Conservation (phyloP, 495 filamentous ascomycete genomes). For the Daldinia grandis region DNA sequence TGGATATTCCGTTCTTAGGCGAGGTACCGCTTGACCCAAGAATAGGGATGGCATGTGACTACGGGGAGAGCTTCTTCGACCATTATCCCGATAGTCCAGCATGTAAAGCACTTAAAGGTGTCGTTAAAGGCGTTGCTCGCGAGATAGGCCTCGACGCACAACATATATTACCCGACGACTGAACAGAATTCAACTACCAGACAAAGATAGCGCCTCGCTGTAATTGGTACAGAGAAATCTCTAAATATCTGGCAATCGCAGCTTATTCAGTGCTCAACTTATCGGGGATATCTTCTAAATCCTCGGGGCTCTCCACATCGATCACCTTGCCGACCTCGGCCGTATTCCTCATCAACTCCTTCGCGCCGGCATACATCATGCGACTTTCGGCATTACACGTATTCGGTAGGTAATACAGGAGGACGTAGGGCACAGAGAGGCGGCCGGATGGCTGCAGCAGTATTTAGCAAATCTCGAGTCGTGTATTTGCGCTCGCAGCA, state of each 20-base stretch:
- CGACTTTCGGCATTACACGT: conserved; percentile 84
- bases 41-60: conserved; percentile 95
- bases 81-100: conserved; percentile 91
- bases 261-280: conserved; percentile 63
- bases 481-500: background rate
- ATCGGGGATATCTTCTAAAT: conserved; percentile 75
- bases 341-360: conserved; percentile 91
- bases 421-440: conserved; percentile 76
- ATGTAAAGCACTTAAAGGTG: conserved; percentile 74
- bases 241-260: background rate
- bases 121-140: conserved; percentile 74
- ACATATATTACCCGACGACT: conserved; percentile 50
- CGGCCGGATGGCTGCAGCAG: conserved; percentile 55
- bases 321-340: conserved; percentile 84
- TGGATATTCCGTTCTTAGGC: conserved; percentile 85
- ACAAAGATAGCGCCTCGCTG: conserved; percentile 28
- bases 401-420: conserved; percentile 90
- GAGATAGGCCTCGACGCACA: conserved; percentile 65
- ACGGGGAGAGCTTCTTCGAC: conserved; percentile 96
- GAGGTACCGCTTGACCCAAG: conserved; percentile 92
- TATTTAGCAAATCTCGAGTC: conserved; percentile 2
- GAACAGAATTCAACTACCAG: conserved; percentile 24
- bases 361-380: conserved; percentile 95
- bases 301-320: conserved; percentile 79
- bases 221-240: conserved; percentile 4